Conservation (phyloP, 768 basidiomycete genomes). For the Coprinellus micaceus region DNA sequence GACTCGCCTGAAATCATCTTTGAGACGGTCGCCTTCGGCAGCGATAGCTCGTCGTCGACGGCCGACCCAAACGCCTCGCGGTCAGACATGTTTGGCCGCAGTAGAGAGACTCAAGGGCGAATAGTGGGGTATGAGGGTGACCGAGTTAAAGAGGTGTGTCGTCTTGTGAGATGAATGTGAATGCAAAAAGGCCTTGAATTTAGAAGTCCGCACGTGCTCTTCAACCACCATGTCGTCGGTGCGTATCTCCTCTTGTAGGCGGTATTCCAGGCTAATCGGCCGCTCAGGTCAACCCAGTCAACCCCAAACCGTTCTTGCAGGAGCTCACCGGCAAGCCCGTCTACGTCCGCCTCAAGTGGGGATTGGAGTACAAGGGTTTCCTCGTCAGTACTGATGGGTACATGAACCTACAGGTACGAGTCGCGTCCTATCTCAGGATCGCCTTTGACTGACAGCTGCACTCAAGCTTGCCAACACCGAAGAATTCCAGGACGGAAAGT, state of each 20-base stretch:
- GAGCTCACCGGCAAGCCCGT: conserved; percentile 97
- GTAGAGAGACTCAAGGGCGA: neutral
- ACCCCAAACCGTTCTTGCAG: conserved; percentile 98
- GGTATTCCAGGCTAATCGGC: too few species aligned
- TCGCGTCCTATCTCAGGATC: neutral
- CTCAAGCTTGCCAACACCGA: conserved; percentile 95
- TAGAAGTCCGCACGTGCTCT: conserved; percentile 40
- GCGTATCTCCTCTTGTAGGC: conserved; percentile 24
- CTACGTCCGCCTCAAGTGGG: conserved; percentile 96
- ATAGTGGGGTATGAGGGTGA: conserved; percentile 3
- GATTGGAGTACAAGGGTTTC: conserved; percentile 98
- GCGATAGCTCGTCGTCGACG: conserved; percentile 87
- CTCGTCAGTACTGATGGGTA: conserved; percentile 98
- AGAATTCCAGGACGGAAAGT: conserved; percentile 94
- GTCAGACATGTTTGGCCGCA: conserved; percentile 71
- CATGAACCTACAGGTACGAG: conserved; percentile 94
- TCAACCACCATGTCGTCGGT: conserved; percentile 65
- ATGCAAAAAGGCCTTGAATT: conserved; percentile 13
- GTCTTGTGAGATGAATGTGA: neutral
- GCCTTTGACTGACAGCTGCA: neutral
- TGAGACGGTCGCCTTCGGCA: conserved; percentile 95
- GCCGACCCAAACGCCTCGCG: conserved; percentile 72
- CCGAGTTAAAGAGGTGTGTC: too few species aligned
- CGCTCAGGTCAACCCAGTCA: conserved; percentile 80
- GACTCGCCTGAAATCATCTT: conserved; percentile 89